Evolutionary conservation across 1,284 basidiomycete species (phyloP), one percentile per base, ranked within the genome.

Genomic region (Neolentinus lepideus): DNA sequence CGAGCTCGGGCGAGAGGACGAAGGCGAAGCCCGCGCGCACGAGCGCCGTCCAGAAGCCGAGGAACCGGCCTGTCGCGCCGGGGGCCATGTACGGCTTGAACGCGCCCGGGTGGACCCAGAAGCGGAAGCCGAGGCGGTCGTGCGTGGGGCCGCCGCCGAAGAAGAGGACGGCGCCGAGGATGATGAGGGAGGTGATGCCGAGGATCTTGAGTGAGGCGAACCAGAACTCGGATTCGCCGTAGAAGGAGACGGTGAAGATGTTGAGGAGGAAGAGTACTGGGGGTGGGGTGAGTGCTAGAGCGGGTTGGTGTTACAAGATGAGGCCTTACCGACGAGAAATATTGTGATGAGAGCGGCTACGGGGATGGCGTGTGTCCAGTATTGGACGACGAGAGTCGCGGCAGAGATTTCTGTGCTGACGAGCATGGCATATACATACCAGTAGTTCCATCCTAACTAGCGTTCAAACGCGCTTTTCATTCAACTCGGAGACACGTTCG

Each of bases 21-120:
- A 87, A 90, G 2, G 89, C 90, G 76, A 92, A 94, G 1, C 85
- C 87, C 10, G 91, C 89, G 66, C 90, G 88, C 22, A 90, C 81
- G 51, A 92, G 68, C 24, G 85, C 83, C 56, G 73, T 75, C 54
- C 90, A 70, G 62, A 92, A 79, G n/a, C 76, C 88, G 25, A 91
- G 75, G 74, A 87, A 92, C 22, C 81, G 75, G 62, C 85, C 85
- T 1, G 74, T 70, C 53, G 47, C 14, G 3, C 47, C 66, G 58
- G 54, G 66, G 61, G 47, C 75, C 76, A 3, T 69, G 69, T 51
- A 78, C 75, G 51, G 83, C 68, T 21, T 74, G 54, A 89, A 64
- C 1, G 85, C 76, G 19, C 87, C 88, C 4, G 86, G 85, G 62
- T 54, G 52, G 57, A 78, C 79, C 88, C 88, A 91, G 71, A 81